Evolutionary conservation across 805 yeast species (phyloP).

Genomic region (Metschnikowia kunwiensis): DNA sequence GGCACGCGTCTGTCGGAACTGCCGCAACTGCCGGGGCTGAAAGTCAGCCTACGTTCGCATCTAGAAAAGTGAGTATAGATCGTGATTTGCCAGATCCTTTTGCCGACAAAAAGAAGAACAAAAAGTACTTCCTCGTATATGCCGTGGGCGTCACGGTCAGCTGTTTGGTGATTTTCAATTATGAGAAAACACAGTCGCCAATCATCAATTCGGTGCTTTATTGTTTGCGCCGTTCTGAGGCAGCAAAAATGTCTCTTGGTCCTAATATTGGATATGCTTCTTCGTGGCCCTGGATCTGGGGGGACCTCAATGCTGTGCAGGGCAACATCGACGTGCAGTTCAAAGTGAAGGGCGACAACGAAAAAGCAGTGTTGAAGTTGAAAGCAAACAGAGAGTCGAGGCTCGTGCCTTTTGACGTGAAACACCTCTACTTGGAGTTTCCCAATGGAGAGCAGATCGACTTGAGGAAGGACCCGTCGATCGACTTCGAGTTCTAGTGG

Average conservation of each 20-base stretch:
- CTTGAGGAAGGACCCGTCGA: constrained; percentile 28
- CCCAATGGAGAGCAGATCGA: constrained; percentile 23
- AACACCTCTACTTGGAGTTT: constrained; percentile 30
- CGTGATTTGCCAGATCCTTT: constrained; percentile 81
- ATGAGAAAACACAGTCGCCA: constrained; percentile 89
- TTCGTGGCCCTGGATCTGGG: constrained; percentile 85
- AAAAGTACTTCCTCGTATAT: constrained; percentile 49
- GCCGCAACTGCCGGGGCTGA: neutral
- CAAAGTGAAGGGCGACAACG: constrained; percentile 63
- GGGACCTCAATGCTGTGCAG: constrained; percentile 76
- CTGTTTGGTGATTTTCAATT: constrained; percentile 71
- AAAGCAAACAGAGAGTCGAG: constrained; percentile 67
- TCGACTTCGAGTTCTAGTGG: constrained; percentile 26
- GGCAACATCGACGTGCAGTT: constrained; percentile 77
- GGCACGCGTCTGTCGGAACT: constrained; percentile 7
- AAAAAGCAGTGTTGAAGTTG: constrained; percentile 54
- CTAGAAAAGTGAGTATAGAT: constrained; percentile 55
- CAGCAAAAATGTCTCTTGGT: constrained; percentile 65
- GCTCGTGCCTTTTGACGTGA: constrained; percentile 43
- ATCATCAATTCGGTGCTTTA: constrained; percentile 83
- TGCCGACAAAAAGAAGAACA: constrained; percentile 48
- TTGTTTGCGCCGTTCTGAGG: constrained; percentile 71
- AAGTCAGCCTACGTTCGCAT: constrained; percentile 1
- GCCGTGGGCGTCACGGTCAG: constrained; percentile 39
- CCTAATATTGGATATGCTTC: constrained; percentile 70